A percentile compares a stretch with the other conserved stretches of the same genome.
Conservation (phyloP, 176 grass and related monocot genomes). For the Elaeis guineensis region DNA sequence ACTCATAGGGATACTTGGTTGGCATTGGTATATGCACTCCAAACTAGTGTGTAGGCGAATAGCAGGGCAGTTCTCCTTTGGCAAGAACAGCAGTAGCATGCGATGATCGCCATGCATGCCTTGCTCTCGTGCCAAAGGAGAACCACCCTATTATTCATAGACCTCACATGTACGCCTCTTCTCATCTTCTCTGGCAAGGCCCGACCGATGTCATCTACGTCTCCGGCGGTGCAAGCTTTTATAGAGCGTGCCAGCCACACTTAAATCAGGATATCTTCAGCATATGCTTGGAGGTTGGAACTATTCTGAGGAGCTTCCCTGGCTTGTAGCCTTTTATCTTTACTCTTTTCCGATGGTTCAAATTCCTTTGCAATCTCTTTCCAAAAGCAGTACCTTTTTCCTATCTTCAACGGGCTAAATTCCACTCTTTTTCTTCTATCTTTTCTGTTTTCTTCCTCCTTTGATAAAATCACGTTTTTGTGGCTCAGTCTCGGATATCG, state of each 20-base stretch:
- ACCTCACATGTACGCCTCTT: not conserved
- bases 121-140: slow-evolving; percentile 28
- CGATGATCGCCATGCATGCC: not conserved
- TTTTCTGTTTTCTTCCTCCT: too few species aligned
- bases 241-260: not conserved
- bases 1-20: too few species aligned
- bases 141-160: slow-evolving; percentile 25
- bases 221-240: not conserved
- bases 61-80: slow-evolving; percentile 54
- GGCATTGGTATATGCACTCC: too few species aligned
- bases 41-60: slow-evolving; percentile 7
- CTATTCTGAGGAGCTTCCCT: not conserved
- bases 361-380: not conserved
- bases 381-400: not conserved
- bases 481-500: too few species aligned
- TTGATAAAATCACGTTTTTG: too few species aligned
- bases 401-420: not conserved
- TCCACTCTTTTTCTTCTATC: too few species aligned
- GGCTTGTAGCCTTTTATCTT: not conserved
- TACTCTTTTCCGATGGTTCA: not conserved
- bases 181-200: not conserved
- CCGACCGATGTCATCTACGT: not conserved
- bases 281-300: not conserved
- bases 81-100: slow-evolving; percentile 6
- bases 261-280: not conserved